phyloP scores from a whole-genome alignment of 2,329 filamentous ascomycete genomes.

The Clarireedia monteithiana region DNA sequence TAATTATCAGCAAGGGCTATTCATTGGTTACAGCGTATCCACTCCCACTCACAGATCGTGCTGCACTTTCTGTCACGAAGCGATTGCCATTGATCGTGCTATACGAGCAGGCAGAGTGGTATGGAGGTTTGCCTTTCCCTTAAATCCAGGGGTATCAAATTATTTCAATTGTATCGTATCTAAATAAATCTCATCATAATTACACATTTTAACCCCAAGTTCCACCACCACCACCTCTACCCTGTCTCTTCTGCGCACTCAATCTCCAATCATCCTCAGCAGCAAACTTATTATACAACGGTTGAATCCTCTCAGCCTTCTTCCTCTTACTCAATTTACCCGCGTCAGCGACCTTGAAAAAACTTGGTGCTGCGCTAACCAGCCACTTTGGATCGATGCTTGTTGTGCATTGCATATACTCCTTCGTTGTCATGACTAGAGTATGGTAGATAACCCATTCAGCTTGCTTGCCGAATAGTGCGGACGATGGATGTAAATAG shows the following conservation, averaged over 20 bases:
- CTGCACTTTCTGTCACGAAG: no score
- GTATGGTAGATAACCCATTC: conserved; percentile 95
- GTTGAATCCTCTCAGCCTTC: conserved; percentile 90
- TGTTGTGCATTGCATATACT: conserved; percentile 96
- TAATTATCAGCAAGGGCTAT: no score
- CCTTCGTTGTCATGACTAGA: conserved; percentile 86
- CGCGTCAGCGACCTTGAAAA: conserved; percentile 93
- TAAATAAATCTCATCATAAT: not conserved
- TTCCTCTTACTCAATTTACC: conserved; percentile 74
- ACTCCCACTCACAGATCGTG: no score
- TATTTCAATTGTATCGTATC: no score
- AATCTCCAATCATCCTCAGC: conserved; percentile 93
- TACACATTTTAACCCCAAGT: conserved; percentile 66
- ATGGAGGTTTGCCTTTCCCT: no score
- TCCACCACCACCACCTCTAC: conserved; percentile 78
- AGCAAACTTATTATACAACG: conserved; percentile 86
- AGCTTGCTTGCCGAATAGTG: conserved; percentile 89
- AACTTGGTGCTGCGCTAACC: conserved; percentile 93
- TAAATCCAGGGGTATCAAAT: no score
- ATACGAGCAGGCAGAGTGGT: no score
- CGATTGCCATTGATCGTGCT: no score
- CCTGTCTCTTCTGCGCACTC: conserved; percentile 77
- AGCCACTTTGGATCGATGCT: conserved; percentile 91
- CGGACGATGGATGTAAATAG: conserved; percentile 85
- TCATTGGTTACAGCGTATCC: no score